Percentiles rank a stretch among this genome's conserved stretches.
Conservation (phyloP, 345 rosid species). For the Iberis pinnata region DNA sequence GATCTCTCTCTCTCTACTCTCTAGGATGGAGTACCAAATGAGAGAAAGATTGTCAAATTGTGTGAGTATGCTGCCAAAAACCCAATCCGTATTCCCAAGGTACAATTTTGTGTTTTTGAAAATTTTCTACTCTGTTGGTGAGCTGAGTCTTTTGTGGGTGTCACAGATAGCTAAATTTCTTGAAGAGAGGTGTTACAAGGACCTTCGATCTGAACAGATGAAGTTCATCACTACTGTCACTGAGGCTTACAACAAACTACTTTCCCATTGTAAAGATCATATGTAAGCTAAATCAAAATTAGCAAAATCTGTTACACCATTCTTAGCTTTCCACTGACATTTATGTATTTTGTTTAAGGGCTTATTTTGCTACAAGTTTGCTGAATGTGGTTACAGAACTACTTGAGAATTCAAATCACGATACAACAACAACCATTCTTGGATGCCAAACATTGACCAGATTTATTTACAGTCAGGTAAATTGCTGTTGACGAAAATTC, state of each 20-base stretch:
- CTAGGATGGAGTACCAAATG: constrained; percentile 72
- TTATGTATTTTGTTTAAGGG: constrained; percentile 37
- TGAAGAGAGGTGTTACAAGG: constrained; percentile 88
- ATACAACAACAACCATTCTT: constrained; percentile 46
- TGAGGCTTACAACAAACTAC: constrained; percentile 70
- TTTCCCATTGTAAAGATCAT: constrained; percentile 72
- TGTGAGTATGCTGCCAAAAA: constrained; percentile 93
- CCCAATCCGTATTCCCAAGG: constrained; percentile 89
- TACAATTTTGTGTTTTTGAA: constrained; percentile 15
- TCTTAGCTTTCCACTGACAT: constrained; percentile 8
- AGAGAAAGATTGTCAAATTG: constrained; percentile 74
- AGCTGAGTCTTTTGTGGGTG: constrained; percentile 19
- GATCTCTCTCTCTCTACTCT: no score
- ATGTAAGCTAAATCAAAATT: constrained; percentile 42
- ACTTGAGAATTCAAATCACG: constrained; percentile 66
- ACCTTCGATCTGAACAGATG: constrained; percentile 61
- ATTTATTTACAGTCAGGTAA: constrained; percentile 83
- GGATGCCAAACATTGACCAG: constrained; percentile 84
- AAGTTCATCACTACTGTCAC: constrained; percentile 56
- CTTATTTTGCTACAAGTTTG: constrained; percentile 72
- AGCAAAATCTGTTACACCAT: neutral
- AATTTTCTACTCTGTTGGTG: constrained; percentile 5
- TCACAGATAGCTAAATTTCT: constrained; percentile 79
- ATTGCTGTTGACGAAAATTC: neutral
- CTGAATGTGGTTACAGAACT: constrained; percentile 68